These are phyloP conservation scores for Scalesia atractyloides DNA, from an alignment of 129 eudicot genomes.

Conservation along the genomic window DNA sequence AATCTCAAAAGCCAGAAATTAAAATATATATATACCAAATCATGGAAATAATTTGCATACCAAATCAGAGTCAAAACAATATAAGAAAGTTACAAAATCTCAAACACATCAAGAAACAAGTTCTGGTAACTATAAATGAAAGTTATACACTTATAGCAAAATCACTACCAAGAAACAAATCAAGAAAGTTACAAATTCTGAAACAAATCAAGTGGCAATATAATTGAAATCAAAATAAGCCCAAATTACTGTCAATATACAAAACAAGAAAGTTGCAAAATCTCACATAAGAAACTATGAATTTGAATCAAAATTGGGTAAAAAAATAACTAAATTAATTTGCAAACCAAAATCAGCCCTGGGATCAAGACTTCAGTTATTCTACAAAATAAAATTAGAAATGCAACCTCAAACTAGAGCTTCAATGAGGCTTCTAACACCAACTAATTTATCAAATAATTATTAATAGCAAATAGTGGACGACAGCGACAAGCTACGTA, in stretches of 20 bases:
- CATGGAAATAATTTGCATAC: neutral
- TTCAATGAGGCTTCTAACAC: neutral
- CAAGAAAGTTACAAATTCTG: neutral
- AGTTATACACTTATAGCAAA: neutral
- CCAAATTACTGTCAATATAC: neutral
- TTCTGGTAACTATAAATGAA: neutral
- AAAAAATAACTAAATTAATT: neutral
- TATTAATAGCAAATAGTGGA: too few species aligned
- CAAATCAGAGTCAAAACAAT: neutral
- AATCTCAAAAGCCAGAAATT: conserved; percentile 1
- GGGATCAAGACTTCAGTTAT: conserved; percentile 22
- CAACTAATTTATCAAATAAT: neutral
- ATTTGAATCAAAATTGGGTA: neutral
- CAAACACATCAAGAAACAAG: neutral
- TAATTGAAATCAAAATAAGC: neutral
- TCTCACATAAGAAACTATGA: conserved; percentile 1
- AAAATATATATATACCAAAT: neutral
- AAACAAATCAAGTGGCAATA: neutral
- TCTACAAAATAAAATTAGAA: neutral
- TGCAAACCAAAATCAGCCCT: neutral
- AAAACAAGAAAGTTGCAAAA: neutral
- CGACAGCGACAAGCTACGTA: too few species aligned
- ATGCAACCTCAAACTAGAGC: neutral
- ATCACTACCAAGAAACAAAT: neutral
- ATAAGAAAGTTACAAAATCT: neutral